Conservation (phyloP, 192 early-diverging fungal species). For the Linnemannia zychae region DNA sequence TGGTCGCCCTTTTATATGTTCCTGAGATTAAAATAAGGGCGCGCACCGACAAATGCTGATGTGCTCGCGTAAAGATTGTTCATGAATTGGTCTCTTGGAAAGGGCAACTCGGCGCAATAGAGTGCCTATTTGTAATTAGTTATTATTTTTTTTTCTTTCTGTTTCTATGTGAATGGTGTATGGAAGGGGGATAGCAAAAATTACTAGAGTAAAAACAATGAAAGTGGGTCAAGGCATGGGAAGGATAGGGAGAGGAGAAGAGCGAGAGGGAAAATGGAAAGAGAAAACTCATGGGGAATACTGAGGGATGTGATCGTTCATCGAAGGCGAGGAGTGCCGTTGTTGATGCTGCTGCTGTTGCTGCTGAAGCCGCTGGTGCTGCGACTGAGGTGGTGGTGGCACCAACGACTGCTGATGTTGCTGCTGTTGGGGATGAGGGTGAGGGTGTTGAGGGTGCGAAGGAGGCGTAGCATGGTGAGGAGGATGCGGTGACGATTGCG, state of each 20-base stretch:
- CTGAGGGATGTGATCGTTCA: slow-evolving; percentile 12
- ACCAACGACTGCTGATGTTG: slow-evolving; percentile 7
- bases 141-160: too few relatives aligned
- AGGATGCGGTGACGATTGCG: slow-evolving; percentile 1
- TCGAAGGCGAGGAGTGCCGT: slow-evolving; percentile 20
- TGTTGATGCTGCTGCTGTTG: slow-evolving; percentile 13
- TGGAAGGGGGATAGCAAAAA: too few relatives aligned
- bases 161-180: too few relatives aligned
- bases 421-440: not conserved
- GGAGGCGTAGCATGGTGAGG: not conserved
- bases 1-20: too few relatives aligned
- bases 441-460: slow-evolving; percentile 15
- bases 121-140: too few relatives aligned
- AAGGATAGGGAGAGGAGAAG: not conserved
- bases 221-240: not conserved
- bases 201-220: too few relatives aligned
- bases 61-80: too few relatives aligned
- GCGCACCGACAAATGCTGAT: too few relatives aligned
- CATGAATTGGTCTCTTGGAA: too few relatives aligned
- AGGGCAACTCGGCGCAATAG: too few relatives aligned
- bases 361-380: slow-evolving; percentile 8
- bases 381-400: not conserved
- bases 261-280: not conserved
- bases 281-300: not conserved
- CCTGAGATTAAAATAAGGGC: too few relatives aligned